Evolutionary conservation across 2,329 filamentous ascomycete genomes (phyloP), one percentile per base, ranked within the genome.

Genomic region (Aspergillus sergii): DNA sequence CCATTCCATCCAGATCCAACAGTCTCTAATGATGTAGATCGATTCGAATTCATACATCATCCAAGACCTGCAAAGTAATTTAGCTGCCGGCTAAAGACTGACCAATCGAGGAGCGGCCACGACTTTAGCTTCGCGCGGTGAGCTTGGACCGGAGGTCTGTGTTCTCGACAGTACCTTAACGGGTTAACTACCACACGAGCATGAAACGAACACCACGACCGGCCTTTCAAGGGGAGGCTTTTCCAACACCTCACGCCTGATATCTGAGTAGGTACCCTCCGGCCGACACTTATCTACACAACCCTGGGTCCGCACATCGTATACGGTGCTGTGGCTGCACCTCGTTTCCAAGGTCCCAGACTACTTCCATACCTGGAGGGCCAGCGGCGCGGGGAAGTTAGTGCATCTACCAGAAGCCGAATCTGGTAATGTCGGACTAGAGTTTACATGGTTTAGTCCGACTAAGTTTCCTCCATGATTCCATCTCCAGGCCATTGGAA

Each of bases 121-220:
- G 3, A 45, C 11, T 53, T 55, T 54, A 41, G 50, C 41, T 46
- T 36, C 28, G 57, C 12, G 21, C 30, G 45, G 23, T 51, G 30
- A 46, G 43, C 43, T 58, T 58, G 57, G 50, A 16, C 59, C 30
- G 30, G 59, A 62, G 62, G 64, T 63, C 64, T 60, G 64, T 66
- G 62, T 55, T 61, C 34, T 16, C 19, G 12, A n/a, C 30, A n/a
- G 32, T 43, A 36, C 55, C 57, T 50, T 51, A 66, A 66, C 57
- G 46, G 60, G 60, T 43, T 62, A 56, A 56, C 41, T 14, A 28
- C 63, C 63, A 62, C 64, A 58, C 55, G 59, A 64, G 62, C 57
- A 60, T 51, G 23, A 26, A 45, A 53, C 45, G 45, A 50, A 26
- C 32, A 39, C 28, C 45, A 48, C 28, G 45, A 51, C 28, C 8